Base-by-base conservation (phyloP, 2,329 filamentous ascomycete genomes). In the Monosporascus sp. region DNA sequence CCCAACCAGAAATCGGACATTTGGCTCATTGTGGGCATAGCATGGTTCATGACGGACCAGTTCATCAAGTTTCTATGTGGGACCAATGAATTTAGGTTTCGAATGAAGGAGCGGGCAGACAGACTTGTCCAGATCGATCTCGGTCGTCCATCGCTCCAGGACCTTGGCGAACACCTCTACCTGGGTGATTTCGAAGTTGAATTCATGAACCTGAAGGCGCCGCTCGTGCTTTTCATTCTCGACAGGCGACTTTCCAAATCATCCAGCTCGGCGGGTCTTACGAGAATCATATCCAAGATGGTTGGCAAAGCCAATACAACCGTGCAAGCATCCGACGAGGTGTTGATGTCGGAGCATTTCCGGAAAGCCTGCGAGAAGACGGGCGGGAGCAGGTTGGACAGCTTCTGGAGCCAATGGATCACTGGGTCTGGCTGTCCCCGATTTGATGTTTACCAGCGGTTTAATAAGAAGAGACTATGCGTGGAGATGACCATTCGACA, bases 401-500 rank as follows among this genome's bases (percentile, higher is more conserved):
- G 84, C 1, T 97, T 99, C 68, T 97, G 95, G 79, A 85, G 86
- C 44, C 93, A 99, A 67, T 99, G 93, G 93, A 83, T 99, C 0
- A 82, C 87, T 58, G 87, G 89, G 11, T 86, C 91, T 17, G 95
- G 95, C 1, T 97, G 92, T 63, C 94, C 95, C 0, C 83, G 86
- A 43, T 96, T 99, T 62, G 80, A 87, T 48, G 89, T 96, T 48
- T 88, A 85, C 40, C 92, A 96, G 60, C 83, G 87, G 18, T 99
- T 99, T 74, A 99, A 99, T 68, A 97, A 97, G 75, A 99, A 99
- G 75, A 89, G 95, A 62, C 79, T 97, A 4, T 92, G 93, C 28
- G 91, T 99, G 1, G 92, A 97, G 70, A 88, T 99, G 78, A 87
- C 85, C 9, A 89, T 99, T 58, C 82, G 81, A 49, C 95, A 99